These are phyloP conservation scores for Penicillium sp. DNA, from an alignment of 2,329 filamentous ascomycete genomes.

Conservation along the genomic window DNA sequence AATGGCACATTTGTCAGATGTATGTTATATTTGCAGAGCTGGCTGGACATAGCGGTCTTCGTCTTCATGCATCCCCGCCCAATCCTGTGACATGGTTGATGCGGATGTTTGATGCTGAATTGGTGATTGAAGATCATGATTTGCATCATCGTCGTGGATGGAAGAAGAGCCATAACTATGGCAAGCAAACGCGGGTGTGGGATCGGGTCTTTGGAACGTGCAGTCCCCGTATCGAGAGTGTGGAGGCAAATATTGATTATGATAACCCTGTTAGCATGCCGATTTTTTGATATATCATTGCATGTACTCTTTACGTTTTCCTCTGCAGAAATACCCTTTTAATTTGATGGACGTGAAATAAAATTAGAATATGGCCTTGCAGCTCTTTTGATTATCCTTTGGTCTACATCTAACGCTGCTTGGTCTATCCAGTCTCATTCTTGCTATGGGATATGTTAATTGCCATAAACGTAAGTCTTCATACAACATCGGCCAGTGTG, in stretches of 20 bases:
- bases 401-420: neutral
- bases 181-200: conserved; percentile 5
- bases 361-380: neutral
- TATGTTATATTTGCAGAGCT: conserved; percentile 2
- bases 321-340: neutral
- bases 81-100: conserved; percentile 3
- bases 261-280: neutral
- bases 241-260: neutral
- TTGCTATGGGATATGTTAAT: neutral
- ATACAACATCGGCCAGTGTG: neutral
- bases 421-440: neutral
- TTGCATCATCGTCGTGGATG: conserved; percentile 3
- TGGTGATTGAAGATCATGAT: conserved; percentile 5
- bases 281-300: neutral
- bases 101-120: conserved; percentile 1
- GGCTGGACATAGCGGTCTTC: conserved; percentile 2
- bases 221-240: neutral
- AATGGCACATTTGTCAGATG: conserved; percentile 2
- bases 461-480: neutral
- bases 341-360: neutral
- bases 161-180: conserved; percentile 8
- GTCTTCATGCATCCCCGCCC: neutral
- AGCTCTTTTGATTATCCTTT: neutral
- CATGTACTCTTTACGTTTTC: neutral
- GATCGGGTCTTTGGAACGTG: conserved; percentile 2